A percentile compares a stretch with the other conserved stretches of the same genome.
phyloP scores from a whole-genome alignment of 495 filamentous ascomycete species.

The Trichoderma parareesei region DNA sequence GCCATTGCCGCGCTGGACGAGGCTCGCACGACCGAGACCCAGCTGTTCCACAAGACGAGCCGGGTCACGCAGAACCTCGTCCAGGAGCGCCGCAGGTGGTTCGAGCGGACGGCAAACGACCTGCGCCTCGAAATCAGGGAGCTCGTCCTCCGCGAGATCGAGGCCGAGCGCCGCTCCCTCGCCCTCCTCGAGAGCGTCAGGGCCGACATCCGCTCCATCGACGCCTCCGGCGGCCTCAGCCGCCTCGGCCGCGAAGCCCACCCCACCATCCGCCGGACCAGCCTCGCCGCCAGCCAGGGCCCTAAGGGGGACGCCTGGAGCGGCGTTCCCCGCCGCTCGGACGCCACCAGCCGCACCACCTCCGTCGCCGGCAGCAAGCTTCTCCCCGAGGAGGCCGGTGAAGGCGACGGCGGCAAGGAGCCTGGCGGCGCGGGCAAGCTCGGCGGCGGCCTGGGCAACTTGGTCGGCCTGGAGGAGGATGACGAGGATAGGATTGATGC shows the following conservation, averaged over 20 bases:
- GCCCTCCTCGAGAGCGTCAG: conserved; percentile 87
- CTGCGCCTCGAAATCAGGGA: conserved; percentile 75
- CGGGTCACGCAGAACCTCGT: conserved; percentile 84
- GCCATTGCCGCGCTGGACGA: conserved; percentile 84
- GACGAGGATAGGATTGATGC: conserved; percentile 94
- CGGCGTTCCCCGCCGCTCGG: conserved; percentile 73
- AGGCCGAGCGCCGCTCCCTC: conserved; percentile 85
- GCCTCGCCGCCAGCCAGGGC: conserved; percentile 77
- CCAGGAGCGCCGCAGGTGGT: conserved; percentile 85
- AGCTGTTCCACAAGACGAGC: conserved; percentile 73
- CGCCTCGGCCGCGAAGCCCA: conserved; percentile 83
- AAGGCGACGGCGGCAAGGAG: conserved; percentile 35
- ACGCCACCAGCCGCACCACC: conserved; percentile 66
- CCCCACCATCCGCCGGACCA: conserved; percentile 64
- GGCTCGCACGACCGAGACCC: conserved; percentile 67
- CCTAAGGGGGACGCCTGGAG: conserved; percentile 97
- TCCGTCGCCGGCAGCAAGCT: conserved; percentile 48
- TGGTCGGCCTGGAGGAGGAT: conserved; percentile 65
- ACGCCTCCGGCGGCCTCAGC: conserved; percentile 79
- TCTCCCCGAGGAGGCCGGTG: conserved; percentile 28
- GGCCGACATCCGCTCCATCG: conserved; percentile 88
- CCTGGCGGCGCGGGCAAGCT: conserved; percentile 19
- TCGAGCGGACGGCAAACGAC: conserved; percentile 74
- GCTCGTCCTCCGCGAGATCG: conserved; percentile 89
- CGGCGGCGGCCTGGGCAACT: conserved; percentile 49